Evolutionary conservation across 176 grass and related monocot genomes (phyloP), one percentile per base, ranked within the genome.

Genomic region (Ampelocalamus luodianensis): DNA sequence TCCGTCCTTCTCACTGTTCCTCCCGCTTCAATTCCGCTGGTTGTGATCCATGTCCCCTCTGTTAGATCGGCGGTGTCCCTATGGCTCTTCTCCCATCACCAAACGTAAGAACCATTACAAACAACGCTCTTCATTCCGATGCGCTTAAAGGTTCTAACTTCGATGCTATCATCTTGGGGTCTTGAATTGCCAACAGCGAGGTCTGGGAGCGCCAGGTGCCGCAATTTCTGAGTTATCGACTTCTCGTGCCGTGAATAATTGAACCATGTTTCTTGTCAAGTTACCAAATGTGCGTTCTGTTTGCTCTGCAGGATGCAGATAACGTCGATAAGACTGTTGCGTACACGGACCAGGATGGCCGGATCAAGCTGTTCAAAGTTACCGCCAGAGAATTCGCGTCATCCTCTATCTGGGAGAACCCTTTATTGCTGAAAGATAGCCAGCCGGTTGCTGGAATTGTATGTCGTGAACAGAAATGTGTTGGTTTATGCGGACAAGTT

Each of bases 291-390:
- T 15, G 29, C 72, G 15, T 39, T 5, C 5, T 76, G 59, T 80
- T 84, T 79, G n/a, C 18, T 54, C 76, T 32, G 39, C 74, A 87
- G 89, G 84, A 51, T 6, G 39, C 60, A 79, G 84, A 60, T 16
- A 65, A 40, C 11, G 71, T 75, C 27, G 81, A 81, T 42, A 91
- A 71, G 77, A 90, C 87, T 1, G 42, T 93, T 10, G 90, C 85
- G 0, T 97, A 92, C 82, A 97, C 81, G 0, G 79, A 88, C 76
- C 85, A 84, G 68, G 36, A 88, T 59, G 91, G 89, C 65, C 74
- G 71, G 63, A 87, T 97, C 67, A 88, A 87, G 83, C 74, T 89
- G 42, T 94, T 93, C 65, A 92, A 81, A 65, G 86, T 92, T 66
- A 82, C 88, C 23, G 71, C 87, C 44, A 97, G 78, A 61, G 87